phyloP scores from a whole-genome alignment of 805 yeast species.

The Spathaspora hagerdaliae region DNA sequence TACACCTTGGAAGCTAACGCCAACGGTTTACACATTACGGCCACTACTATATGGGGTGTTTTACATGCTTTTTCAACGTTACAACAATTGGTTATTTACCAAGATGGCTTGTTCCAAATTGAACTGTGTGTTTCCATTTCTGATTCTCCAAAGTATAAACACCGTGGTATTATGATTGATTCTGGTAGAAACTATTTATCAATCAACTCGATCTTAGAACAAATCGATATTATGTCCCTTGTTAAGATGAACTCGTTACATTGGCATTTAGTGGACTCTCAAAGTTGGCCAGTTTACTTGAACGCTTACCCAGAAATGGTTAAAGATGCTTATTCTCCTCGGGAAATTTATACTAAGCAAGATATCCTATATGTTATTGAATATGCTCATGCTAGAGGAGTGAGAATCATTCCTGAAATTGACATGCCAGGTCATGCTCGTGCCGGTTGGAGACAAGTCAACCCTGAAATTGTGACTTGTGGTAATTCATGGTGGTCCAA shows the following conservation, averaged over 20 bases:
- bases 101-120: slow-evolving; percentile 18
- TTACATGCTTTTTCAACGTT: slow-evolving; percentile 37
- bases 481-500: slow-evolving; percentile 22
- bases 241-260: slow-evolving; percentile 37
- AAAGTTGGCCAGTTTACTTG: slow-evolving; percentile 38
- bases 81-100: slow-evolving; percentile 34
- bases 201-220: slow-evolving; percentile 22
- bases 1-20: slow-evolving; percentile 19
- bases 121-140: slow-evolving; percentile 29
- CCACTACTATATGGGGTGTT: slow-evolving; percentile 40
- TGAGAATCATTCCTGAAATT: slow-evolving; percentile 38
- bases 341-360: slow-evolving; percentile 23
- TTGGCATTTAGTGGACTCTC: slow-evolving; percentile 38
- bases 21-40: slow-evolving; percentile 17
- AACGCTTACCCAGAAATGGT: slow-evolving; percentile 33
- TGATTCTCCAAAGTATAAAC: slow-evolving; percentile 33
- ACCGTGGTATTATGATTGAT: slow-evolving; percentile 39
- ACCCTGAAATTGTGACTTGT: slow-evolving; percentile 26
- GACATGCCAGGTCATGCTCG: slow-evolving; percentile 41
- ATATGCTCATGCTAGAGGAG: slow-evolving; percentile 33
- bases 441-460: slow-evolving; percentile 35
- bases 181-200: slow-evolving; percentile 33
- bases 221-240: slow-evolving; percentile 35
- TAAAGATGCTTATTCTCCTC: slow-evolving; percentile 31
- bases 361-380: slow-evolving; percentile 24